Evolutionary conservation across 192 early-diverging fungal species (phyloP).

Genomic region (Geosiphon pyriformis): DNA sequence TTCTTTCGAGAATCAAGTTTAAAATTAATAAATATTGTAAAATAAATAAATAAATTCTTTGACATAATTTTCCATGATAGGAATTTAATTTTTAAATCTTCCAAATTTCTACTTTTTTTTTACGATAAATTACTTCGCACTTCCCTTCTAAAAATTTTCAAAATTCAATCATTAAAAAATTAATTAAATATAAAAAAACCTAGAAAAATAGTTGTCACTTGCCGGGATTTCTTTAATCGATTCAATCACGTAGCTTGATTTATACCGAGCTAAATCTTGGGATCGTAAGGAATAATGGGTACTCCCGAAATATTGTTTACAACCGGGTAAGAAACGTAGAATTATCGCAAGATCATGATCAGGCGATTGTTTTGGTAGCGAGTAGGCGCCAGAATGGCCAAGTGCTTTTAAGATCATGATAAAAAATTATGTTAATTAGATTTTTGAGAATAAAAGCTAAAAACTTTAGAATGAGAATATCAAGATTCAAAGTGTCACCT

Average conservation of each 20-base stretch:
- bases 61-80: too few species aligned
- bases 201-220: not conserved
- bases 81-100: too few species aligned
- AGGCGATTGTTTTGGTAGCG: not conserved
- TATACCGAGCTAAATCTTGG: not conserved
- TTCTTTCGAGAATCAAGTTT: too few species aligned
- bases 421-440: not conserved
- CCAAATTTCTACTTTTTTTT: not conserved
- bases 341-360: slow-evolving; percentile 1
- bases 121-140: not conserved
- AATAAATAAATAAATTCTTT: too few species aligned
- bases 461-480: too few species aligned
- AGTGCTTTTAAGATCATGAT: not conserved
- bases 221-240: not conserved
- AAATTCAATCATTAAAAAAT: too few species aligned
- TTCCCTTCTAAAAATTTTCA: not conserved
- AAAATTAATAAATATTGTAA: too few species aligned
- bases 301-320: slow-evolving; percentile 1
- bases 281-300: not conserved
- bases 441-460: too few species aligned
- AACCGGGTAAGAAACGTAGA: slow-evolving; percentile 2
- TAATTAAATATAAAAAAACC: not conserved
- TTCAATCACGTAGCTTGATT: slow-evolving; percentile 8
- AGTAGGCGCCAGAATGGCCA: not conserved
- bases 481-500: not conserved